phyloP scores from a whole-genome alignment of 1,284 basidiomycete genomes.

The Sporisorium iseilematis-ciliati region DNA sequence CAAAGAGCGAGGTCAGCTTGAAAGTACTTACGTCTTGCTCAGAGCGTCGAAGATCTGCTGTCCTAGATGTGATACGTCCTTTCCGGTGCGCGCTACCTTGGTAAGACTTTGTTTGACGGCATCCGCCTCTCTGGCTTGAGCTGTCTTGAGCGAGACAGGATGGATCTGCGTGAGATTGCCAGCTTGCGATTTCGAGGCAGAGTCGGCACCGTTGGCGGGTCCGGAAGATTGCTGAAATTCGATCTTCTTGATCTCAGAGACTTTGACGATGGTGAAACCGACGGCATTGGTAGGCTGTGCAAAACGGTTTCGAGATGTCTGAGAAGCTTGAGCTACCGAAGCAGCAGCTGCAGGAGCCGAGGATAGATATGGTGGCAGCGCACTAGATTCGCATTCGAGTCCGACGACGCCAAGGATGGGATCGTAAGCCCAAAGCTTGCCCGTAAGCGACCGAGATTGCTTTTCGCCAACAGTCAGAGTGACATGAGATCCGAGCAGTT shows the following conservation, averaged over 20 bases:
- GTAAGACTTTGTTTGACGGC: conserved; percentile 51
- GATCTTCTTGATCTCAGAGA: conserved; percentile 56
- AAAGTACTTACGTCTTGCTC: conserved; percentile 65
- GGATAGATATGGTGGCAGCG: conserved; percentile 31
- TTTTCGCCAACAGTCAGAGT: conserved; percentile 47
- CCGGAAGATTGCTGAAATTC: conserved; percentile 30
- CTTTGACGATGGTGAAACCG: conserved; percentile 64
- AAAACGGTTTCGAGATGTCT: conserved; percentile 41
- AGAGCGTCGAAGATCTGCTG: conserved; percentile 65
- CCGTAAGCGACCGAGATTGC: conserved; percentile 38
- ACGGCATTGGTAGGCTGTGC: conserved; percentile 30
- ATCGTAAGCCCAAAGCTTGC: conserved; percentile 66
- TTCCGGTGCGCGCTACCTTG: conserved; percentile 52
- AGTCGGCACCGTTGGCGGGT: conserved; percentile 10
- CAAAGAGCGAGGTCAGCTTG: not conserved
- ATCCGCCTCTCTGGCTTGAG: conserved; percentile 52
- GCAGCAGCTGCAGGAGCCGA: conserved; percentile 52
- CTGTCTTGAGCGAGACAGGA: conserved; percentile 46
- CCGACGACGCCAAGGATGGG: conserved; percentile 55
- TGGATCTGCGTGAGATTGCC: conserved; percentile 38
- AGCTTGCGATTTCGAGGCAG: conserved; percentile 11
- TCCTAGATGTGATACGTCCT: conserved; percentile 56
- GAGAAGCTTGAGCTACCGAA: conserved; percentile 41
- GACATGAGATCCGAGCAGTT: conserved; percentile 40
- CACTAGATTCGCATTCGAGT: conserved; percentile 53